Evolutionary conservation across 1,139 yeast species (phyloP).

Genomic region (Geotrichum histeridarum): DNA sequence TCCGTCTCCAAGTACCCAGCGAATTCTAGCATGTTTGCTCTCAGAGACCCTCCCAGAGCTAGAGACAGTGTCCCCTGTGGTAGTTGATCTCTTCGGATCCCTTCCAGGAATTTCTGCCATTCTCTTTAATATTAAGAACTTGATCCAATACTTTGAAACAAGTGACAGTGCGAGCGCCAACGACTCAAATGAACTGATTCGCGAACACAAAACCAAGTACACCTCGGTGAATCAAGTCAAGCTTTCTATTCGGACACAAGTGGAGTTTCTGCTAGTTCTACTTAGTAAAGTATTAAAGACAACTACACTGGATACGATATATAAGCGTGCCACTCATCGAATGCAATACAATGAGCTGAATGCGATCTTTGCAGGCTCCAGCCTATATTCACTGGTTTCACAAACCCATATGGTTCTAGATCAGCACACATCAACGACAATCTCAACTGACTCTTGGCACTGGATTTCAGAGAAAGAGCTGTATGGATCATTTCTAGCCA

Average conservation of each 20-base stretch:
- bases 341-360: constrained; percentile 7
- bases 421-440: constrained; percentile 1
- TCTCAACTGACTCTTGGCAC: neutral
- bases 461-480: constrained; percentile 8
- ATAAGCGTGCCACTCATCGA: constrained; percentile 1
- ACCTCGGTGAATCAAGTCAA: constrained; percentile 8
- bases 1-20: constrained; percentile 3
- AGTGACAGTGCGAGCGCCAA: neutral
- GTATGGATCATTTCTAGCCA: constrained; percentile 11
- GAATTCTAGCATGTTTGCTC: constrained; percentile 2
- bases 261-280: constrained; percentile 3
- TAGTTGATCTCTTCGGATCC: constrained; percentile 5
- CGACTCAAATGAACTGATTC: constrained; percentile 2
- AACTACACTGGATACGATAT: neutral
- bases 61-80: neutral
- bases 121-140: constrained; percentile 6
- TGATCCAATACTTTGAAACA: neutral
- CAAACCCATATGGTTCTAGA: constrained; percentile 1
- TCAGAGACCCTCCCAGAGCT: constrained; percentile 7
- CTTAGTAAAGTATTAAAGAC: neutral
- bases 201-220: constrained; percentile 9
- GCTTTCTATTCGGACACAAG: constrained; percentile 5
- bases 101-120: constrained; percentile 10
- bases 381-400: constrained; percentile 7
- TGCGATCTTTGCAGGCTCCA: constrained; percentile 14